Conservation (phyloP, 352 stramenopile genomes). For the Pythium brassicae region DNA sequence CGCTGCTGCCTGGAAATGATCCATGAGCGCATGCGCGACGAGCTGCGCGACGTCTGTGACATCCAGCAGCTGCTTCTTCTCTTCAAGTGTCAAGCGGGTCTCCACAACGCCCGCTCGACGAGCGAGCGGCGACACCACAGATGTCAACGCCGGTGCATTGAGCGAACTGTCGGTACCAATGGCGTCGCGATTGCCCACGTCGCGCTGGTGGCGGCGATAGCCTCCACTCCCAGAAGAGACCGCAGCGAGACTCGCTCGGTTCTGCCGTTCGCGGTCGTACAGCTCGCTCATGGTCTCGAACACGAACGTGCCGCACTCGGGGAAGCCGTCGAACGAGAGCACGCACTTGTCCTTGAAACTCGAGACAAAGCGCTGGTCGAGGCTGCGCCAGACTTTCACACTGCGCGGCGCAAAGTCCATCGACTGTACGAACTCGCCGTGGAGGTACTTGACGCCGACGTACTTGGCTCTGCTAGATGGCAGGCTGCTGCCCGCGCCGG, state of each 20-base stretch:
- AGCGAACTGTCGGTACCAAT: not conserved
- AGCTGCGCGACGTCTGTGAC: conserved; percentile 15
- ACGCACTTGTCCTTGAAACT: conserved; percentile 15
- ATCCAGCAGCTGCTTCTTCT: conserved; percentile 19
- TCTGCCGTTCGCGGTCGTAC: conserved; percentile 17
- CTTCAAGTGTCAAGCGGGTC: conserved; percentile 14
- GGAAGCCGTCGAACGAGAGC: conserved; percentile 22
- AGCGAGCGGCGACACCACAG: not conserved
- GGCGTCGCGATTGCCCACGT: not conserved
- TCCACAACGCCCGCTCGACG: conserved; percentile 7
- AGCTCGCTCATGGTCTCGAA: conserved; percentile 24
- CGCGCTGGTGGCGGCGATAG: not conserved
- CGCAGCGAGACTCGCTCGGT: not conserved
- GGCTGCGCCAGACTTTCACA: conserved; percentile 12
- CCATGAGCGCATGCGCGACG: conserved; percentile 13
- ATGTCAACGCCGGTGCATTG: not conserved
- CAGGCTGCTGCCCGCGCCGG: not conserved
- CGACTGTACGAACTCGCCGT: conserved; percentile 18
- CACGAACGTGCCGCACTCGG: conserved; percentile 21
- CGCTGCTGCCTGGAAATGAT: conserved; percentile 13
- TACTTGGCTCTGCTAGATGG: conserved; percentile 3
- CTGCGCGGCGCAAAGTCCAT: conserved; percentile 16
- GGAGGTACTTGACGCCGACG: conserved; percentile 22
- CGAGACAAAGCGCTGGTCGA: conserved; percentile 17
- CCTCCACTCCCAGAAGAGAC: not conserved